Evolutionary conservation across 371 early-diverging fungal species (phyloP), one percentile per base, ranked within the genome.

Genomic region (Quaeritorhiza haematococci): DNA sequence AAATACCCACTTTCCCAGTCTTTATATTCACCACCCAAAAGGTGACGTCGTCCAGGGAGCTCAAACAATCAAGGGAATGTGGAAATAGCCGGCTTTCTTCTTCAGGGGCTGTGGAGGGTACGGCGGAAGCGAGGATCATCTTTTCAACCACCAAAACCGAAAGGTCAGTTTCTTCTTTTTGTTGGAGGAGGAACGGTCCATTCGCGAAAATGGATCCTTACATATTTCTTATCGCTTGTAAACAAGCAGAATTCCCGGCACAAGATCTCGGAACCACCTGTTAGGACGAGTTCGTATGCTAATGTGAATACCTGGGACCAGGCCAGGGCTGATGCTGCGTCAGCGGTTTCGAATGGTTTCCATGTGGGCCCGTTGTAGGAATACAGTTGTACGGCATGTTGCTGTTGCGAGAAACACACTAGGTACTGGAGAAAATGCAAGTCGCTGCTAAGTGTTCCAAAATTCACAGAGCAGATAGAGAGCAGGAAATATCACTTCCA

Each of bases 191-290:
- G 46, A 6, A 48, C 33, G 43, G 0, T 1, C 26, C 27, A n/a
- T n/a, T n/a, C n/a, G n/a, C n/a, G n/a, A n/a, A n/a, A n/a, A n/a
- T n/a, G n/a, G n/a, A n/a, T n/a, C 53, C 68, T 65, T 67, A 78
- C 78, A 63, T 71, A 67, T 49, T 63, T 65, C 10, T 71, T 65
- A 58, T 78, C 66, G 42, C 53, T 57, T 24, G 80, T 71, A 49
- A 84, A 79, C 26, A 84, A 59, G 43, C 76, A 73, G 61, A 84
- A 84, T 55, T 84, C 84, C 54, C 69, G 73, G 59, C 74, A 74
- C 32, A 84, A 61, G 53, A 63, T 27, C 57, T 79, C 80, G 41
- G 62, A 49, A 13, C 76, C 82, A 42, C 58, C 35, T 5, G 75
- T 71, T 17, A 84, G 62, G 1, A 60, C 51, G 23, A 60, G 55